phyloP scores from a whole-genome alignment of 2,329 filamentous ascomycete species.

The Neofusicoccum ribis region DNA sequence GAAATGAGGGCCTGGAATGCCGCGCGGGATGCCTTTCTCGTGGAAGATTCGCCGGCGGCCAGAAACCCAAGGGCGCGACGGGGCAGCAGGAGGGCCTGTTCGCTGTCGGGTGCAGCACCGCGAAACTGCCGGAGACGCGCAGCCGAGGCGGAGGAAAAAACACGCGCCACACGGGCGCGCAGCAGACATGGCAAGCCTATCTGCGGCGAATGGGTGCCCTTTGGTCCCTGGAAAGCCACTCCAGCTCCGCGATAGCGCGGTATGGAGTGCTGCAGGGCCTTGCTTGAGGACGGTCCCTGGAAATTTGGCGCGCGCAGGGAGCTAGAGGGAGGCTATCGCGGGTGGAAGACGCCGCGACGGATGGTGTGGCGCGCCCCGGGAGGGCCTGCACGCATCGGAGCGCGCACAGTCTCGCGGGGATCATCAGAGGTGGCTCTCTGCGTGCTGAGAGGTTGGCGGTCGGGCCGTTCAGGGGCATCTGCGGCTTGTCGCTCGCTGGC shows the following conservation, averaged over 20 bases:
- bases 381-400: neutral
- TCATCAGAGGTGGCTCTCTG: constrained; percentile 1
- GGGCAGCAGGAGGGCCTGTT: constrained; percentile 2
- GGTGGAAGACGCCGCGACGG: constrained; percentile 1
- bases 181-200: neutral
- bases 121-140: constrained; percentile 11
- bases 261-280: neutral
- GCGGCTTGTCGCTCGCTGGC: neutral
- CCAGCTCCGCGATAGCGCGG: neutral
- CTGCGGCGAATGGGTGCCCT: too few species aligned
- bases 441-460: neutral
- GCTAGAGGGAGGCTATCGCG: neutral
- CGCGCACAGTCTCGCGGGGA: constrained; percentile 5
- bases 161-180: neutral
- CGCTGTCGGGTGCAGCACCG: neutral
- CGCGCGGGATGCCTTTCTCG: constrained; percentile 8
- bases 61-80: neutral
- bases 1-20: constrained; percentile 11
- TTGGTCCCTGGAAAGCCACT: neutral
- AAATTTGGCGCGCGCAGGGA: neutral
- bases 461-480: neutral
- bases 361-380: constrained; percentile 6
- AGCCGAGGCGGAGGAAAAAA: neutral
- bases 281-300: constrained; percentile 6
- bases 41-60: neutral